Evolutionary conservation across 768 basidiomycete species (phyloP).

Genomic region (Lactarius quietus): DNA sequence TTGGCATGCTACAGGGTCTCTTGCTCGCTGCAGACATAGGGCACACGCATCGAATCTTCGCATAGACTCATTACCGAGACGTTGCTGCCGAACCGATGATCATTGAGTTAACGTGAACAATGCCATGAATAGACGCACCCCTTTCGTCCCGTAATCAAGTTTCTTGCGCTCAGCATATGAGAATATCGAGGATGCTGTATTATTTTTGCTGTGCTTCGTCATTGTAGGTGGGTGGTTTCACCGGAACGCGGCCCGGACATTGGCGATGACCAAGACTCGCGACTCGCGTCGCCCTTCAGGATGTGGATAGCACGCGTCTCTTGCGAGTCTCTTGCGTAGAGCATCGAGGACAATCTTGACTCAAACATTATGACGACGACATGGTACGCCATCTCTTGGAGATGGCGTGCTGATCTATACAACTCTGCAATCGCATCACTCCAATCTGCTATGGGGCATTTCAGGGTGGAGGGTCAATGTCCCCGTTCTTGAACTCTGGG

Average conservation of each 20-base stretch:
- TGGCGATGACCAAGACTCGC: not conserved
- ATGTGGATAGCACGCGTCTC: no score
- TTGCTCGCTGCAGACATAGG: slow-evolving; percentile 78
- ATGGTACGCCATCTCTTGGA: no score
- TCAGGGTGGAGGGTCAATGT: no score
- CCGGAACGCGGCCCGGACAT: not conserved
- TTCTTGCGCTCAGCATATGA: slow-evolving; percentile 88
- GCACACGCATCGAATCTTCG: slow-evolving; percentile 88
- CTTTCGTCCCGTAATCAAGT: slow-evolving; percentile 79
- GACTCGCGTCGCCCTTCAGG: no score
- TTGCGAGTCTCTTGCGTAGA: no score
- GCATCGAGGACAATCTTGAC: no score
- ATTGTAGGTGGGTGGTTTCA: no score
- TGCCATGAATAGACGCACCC: slow-evolving; percentile 47
- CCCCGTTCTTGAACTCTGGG: no score
- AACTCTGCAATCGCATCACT: no score
- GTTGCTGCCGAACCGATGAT: slow-evolving; percentile 46
- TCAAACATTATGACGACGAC: no score
- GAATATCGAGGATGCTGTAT: slow-evolving; percentile 85
- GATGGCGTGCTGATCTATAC: no score
- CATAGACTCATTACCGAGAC: slow-evolving; percentile 90
- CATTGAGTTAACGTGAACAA: not conserved
- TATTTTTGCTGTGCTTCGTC: slow-evolving; percentile 91
- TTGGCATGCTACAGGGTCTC: slow-evolving; percentile 78
- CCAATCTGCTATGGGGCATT: no score